A percentile compares a stretch with the other conserved stretches of the same genome.
Conservation (phyloP, 2,329 filamentous ascomycete species). For the Clathrospora elynae region DNA sequence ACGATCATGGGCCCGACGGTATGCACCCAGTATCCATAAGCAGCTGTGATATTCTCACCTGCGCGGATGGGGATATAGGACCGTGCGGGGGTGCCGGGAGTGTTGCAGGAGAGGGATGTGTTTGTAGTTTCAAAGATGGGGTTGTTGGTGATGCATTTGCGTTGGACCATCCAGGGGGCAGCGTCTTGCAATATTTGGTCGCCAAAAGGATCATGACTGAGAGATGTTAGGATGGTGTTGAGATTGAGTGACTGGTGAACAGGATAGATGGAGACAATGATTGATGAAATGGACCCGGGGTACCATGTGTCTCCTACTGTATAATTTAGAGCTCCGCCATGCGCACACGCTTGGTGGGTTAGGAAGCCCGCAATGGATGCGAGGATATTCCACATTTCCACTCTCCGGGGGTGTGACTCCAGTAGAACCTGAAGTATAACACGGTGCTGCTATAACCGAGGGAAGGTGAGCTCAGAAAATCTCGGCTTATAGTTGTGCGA, state of each 20-base stretch:
- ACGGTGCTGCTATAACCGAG: no score
- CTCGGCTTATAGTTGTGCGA: no score
- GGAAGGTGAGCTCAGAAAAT: no score
- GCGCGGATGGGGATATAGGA: slow-evolving; percentile 34
- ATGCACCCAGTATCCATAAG: slow-evolving; percentile 39
- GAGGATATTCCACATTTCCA: slow-evolving; percentile 20
- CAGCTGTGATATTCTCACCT: slow-evolving; percentile 35
- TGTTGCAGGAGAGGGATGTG: slow-evolving; percentile 36
- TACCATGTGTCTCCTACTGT: slow-evolving; percentile 41
- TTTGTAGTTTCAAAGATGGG: slow-evolving; percentile 36
- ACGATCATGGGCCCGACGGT: slow-evolving; percentile 40
- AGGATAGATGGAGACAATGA: not conserved
- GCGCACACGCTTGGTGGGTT: slow-evolving; percentile 20
- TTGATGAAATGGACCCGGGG: slow-evolving; percentile 23
- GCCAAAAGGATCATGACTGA: slow-evolving; percentile 37
- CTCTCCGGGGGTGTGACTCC: no score
- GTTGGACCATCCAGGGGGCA: slow-evolving; percentile 33
- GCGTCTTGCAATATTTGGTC: slow-evolving; percentile 26
- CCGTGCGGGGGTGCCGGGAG: slow-evolving; percentile 31
- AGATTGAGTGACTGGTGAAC: not conserved
- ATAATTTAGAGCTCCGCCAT: slow-evolving; percentile 39
- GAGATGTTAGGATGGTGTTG: slow-evolving; percentile 1
- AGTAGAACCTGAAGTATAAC: no score
- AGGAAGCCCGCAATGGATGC: slow-evolving; percentile 13
- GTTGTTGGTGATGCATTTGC: slow-evolving; percentile 36